Evolutionary conservation across 2,329 filamentous ascomycete genomes (phyloP).

Genomic region (Monilinia aucupariae): DNA sequence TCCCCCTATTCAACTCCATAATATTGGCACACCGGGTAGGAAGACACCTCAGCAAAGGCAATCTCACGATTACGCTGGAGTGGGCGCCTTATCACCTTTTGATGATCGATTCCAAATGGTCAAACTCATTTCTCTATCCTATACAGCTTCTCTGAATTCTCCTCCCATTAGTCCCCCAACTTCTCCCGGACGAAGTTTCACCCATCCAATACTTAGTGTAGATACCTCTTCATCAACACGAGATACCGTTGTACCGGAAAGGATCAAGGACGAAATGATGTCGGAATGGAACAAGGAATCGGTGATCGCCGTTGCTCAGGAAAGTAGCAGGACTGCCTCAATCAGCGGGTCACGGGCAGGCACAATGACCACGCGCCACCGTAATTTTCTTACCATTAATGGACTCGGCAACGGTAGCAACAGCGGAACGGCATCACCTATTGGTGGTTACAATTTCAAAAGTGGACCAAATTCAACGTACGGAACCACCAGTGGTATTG

Average conservation of each 20-base stretch:
- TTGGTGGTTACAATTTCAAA: conserved; percentile 35
- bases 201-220: conserved; percentile 55
- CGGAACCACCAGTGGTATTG: conserved; percentile 33
- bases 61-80: conserved; percentile 50
- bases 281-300: conserved; percentile 73
- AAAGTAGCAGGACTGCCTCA: conserved; percentile 66
- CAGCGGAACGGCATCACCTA: conserved; percentile 41
- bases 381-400: conserved; percentile 55
- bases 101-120: conserved; percentile 68
- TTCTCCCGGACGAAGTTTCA: conserved; percentile 62
- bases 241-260: conserved; percentile 56
- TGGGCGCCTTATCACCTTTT: conserved; percentile 66
- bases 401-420: conserved; percentile 41
- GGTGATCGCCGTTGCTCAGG: conserved; percentile 62
- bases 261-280: conserved; percentile 70
- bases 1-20: conserved; percentile 60
- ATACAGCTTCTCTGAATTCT: conserved; percentile 56
- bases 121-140: conserved; percentile 66
- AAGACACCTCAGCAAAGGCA: conserved; percentile 41
- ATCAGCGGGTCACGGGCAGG: conserved; percentile 68
- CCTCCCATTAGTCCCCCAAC: conserved; percentile 64
- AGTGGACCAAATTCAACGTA: conserved; percentile 32
- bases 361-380: conserved; percentile 43
- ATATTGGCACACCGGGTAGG: conserved; percentile 51
- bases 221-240: conserved; percentile 38